Conservation (phyloP, 805 yeast species). For the Yarrowia osloensis region DNA sequence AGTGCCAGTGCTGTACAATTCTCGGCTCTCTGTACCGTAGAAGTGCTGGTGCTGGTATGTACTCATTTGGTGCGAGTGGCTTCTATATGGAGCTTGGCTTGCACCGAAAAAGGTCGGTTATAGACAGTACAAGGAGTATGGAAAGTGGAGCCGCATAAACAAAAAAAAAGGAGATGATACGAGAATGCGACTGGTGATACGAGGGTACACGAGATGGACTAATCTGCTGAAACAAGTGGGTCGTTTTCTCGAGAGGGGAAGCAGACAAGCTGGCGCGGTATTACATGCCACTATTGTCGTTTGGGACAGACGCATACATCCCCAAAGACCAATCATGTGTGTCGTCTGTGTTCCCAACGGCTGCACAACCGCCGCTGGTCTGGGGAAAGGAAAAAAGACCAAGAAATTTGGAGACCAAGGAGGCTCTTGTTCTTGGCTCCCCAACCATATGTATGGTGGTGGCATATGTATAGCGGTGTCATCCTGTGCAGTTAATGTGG, state of each 20-base stretch:
- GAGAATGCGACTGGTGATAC: background rate
- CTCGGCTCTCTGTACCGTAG: no score
- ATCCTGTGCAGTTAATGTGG: no score
- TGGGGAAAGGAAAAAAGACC: constrained; percentile 21
- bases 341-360: background rate
- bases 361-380: background rate
- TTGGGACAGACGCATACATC: background rate
- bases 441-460: background rate
- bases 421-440: constrained; percentile 2
- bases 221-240: background rate
- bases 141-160: background rate
- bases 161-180: background rate
- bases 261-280: background rate
- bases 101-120: background rate
- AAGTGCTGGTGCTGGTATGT: no score
- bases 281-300: no score
- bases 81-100: background rate
- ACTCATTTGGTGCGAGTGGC: background rate
- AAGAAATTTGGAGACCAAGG: no score
- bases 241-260: background rate
- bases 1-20: no score
- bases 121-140: background rate
- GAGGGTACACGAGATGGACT: no score
- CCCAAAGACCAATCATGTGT: constrained; percentile 11
- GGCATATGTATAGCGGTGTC: no score